Conservation (phyloP, 352 stramenopile species). For the Globisporangium echinulatum region DNA sequence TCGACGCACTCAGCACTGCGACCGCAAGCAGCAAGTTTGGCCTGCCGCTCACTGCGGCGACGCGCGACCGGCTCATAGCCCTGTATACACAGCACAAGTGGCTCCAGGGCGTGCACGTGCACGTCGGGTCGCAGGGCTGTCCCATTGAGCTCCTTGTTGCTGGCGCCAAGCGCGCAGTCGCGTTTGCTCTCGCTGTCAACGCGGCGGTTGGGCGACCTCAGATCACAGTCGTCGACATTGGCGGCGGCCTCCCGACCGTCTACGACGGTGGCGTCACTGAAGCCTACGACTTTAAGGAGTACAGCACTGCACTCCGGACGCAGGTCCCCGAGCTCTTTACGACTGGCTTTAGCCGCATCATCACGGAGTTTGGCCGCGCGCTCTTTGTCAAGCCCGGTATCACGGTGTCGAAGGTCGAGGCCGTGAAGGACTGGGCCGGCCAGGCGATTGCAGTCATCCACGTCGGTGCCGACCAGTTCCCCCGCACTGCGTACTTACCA, state of each 20-base stretch:
- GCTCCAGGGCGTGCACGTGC: conserved; percentile 86
- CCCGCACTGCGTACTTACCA: conserved; percentile 83
- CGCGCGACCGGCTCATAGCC: conserved; percentile 36
- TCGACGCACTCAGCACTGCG: conserved; percentile 81
- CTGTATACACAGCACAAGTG: conserved; percentile 69
- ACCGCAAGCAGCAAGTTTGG: conserved; percentile 91
- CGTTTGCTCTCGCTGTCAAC: conserved; percentile 80
- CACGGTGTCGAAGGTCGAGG: conserved; percentile 85
- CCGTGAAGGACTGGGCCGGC: conserved; percentile 78
- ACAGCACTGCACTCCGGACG: conserved; percentile 56
- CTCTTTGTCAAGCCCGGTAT: conserved; percentile 86
- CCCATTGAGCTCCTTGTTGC: conserved; percentile 76
- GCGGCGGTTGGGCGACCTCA: conserved; percentile 42
- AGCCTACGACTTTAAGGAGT: conserved; percentile 78
- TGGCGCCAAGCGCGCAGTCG: conserved; percentile 65
- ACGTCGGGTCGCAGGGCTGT: conserved; percentile 86
- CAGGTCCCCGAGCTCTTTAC: conserved; percentile 81
- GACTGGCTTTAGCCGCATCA: conserved; percentile 66
- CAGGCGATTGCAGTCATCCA: conserved; percentile 84
- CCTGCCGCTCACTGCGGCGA: conserved; percentile 58
- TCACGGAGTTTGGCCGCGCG: conserved; percentile 90
- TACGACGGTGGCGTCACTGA: conserved; percentile 69
- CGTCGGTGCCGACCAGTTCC: conserved; percentile 87
- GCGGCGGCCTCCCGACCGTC: conserved; percentile 86
- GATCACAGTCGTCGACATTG: conserved; percentile 85